These are phyloP conservation scores for Boletus reticuloceps DNA, from an alignment of 768 basidiomycete species.

Conservation along the genomic window DNA sequence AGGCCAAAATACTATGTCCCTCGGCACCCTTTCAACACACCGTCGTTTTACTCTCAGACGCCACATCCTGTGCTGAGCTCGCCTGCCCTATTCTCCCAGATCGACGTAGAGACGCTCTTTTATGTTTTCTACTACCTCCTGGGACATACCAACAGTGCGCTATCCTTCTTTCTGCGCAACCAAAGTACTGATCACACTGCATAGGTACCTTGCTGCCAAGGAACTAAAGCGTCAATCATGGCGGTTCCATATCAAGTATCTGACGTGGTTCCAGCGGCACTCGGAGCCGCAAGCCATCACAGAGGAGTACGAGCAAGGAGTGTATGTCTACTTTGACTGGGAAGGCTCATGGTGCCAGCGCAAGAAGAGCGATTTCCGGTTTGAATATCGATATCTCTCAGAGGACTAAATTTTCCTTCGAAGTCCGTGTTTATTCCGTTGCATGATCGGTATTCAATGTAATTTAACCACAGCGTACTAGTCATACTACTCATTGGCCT, in stretches of 20 bases:
- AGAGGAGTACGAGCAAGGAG: slow-evolving; percentile 98
- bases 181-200: background rate
- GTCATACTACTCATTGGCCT: slow-evolving; percentile 13
- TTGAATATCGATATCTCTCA: slow-evolving; percentile 92
- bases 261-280: slow-evolving; percentile 99
- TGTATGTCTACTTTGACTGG: slow-evolving; percentile 99
- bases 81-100: slow-evolving; percentile 79
- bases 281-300: slow-evolving; percentile 98
- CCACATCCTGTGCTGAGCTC: slow-evolving; percentile 80
- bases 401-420: slow-evolving; percentile 50
- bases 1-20: slow-evolving; percentile 98
- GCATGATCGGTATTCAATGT: slow-evolving; percentile 19
- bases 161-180: background rate
- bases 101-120: slow-evolving; percentile 96
- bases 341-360: slow-evolving; percentile 98
- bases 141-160: slow-evolving; percentile 94
- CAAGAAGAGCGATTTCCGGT: slow-evolving; percentile 97
- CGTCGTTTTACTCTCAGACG: slow-evolving; percentile 90
- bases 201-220: slow-evolving; percentile 90
- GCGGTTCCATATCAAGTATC: slow-evolving; percentile 98
- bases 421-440: slow-evolving; percentile 1
- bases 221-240: slow-evolving; percentile 97
- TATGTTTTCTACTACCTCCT: slow-evolving; percentile 97
- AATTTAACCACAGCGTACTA: slow-evolving; percentile 23
- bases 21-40: slow-evolving; percentile 87